Evolutionary conservation across 1,284 basidiomycete species (phyloP).

Genomic region (Schizophyllum amplum): DNA sequence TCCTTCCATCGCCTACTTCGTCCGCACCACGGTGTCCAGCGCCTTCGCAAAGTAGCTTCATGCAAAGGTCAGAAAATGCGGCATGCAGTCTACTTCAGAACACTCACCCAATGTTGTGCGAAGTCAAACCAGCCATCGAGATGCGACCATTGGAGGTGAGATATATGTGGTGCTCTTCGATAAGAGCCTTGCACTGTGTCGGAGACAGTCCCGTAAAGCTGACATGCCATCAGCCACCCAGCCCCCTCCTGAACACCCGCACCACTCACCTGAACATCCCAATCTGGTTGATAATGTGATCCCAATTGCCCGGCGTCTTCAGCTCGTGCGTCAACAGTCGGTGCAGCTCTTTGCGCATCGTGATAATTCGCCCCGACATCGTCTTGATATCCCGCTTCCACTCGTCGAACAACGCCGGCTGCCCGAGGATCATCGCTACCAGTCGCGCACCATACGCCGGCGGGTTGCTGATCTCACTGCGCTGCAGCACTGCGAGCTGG

Average conservation of each 20-base stretch:
- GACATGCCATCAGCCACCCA: constrained; percentile 8
- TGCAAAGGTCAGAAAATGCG: constrained; percentile 40
- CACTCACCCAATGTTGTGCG: constrained; percentile 18
- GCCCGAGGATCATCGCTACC: constrained; percentile 76
- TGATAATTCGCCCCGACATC: constrained; percentile 89
- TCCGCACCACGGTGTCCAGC: constrained; percentile 59
- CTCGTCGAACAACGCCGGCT: constrained; percentile 64
- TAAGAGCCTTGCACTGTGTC: constrained; percentile 64
- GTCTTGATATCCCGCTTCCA: constrained; percentile 89
- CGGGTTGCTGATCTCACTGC: constrained; percentile 92
- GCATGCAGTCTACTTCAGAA: background rate
- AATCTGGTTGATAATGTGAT: constrained; percentile 86
- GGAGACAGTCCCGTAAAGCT: constrained; percentile 76
- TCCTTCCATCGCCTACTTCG: background rate
- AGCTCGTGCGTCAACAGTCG: constrained; percentile 74
- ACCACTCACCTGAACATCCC: constrained; percentile 80
- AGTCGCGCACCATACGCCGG: constrained; percentile 86
- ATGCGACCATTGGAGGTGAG: constrained; percentile 83
- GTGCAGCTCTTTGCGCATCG: constrained; percentile 80
- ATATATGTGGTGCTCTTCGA: constrained; percentile 81
- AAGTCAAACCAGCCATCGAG: constrained; percentile 81
- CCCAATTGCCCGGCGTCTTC: constrained; percentile 90
- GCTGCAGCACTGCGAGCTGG: constrained; percentile 81
- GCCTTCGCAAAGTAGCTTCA: constrained; percentile 63
- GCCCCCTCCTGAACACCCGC: background rate